Evolutionary conservation across 129 eudicot species (phyloP).

Genomic region (Chrysanthemum makinoi): DNA sequence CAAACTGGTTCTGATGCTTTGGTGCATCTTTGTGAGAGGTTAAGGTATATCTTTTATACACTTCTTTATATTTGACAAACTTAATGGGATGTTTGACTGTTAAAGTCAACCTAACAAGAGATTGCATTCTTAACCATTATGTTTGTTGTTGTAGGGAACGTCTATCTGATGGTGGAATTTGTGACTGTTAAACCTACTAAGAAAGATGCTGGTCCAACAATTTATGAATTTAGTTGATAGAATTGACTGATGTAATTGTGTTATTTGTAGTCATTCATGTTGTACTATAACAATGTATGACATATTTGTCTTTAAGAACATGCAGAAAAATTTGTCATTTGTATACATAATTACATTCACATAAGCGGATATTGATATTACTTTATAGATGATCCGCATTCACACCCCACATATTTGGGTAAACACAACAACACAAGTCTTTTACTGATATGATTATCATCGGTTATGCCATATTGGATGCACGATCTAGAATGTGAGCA

Average conservation of each 20-base stretch:
- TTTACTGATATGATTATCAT: constrained; percentile 6
- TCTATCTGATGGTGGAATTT: constrained; percentile 40
- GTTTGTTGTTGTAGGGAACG: constrained; percentile 40
- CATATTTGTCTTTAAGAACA: constrained; percentile 24
- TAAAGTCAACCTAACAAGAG: constrained; percentile 7
- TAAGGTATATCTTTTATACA: constrained; percentile 50
- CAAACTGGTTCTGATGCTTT: constrained; percentile 92
- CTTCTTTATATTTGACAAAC: background rate
- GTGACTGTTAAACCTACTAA: constrained; percentile 29
- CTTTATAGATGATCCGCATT: background rate
- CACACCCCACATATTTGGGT: background rate
- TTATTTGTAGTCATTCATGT: constrained; percentile 25
- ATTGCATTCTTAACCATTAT: constrained; percentile 5
- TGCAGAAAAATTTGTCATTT: constrained; percentile 23
- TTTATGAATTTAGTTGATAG: constrained; percentile 7
- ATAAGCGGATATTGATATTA: background rate
- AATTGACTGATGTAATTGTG: background rate
- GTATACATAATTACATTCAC: background rate
- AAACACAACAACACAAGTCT: background rate
- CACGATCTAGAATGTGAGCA: no score
- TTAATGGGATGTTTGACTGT: background rate
- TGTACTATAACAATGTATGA: constrained; percentile 21
- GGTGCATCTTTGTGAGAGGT: constrained; percentile 91
- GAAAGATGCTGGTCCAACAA: constrained; percentile 3
- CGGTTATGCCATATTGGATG: constrained; percentile 6